Evolutionary conservation across 306 rosid species (phyloP).

Genomic region (Dryas drummondii): DNA sequence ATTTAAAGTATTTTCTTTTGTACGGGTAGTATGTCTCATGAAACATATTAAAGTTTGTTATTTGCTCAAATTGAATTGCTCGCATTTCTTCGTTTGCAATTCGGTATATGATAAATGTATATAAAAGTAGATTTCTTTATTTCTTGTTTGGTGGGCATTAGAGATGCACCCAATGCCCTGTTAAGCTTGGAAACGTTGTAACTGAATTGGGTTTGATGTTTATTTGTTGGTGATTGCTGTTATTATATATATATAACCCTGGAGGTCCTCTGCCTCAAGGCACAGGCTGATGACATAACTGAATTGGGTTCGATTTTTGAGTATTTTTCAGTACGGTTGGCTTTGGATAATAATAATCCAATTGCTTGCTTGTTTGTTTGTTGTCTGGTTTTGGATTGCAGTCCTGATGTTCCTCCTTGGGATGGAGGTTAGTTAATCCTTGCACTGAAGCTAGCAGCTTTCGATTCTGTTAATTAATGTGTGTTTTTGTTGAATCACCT

Average conservation of each 20-base stretch:
- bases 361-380: conserved; percentile 34
- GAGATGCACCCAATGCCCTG: not conserved
- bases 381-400: conserved; percentile 60
- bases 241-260: conserved; percentile 2
- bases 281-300: conserved; percentile 66
- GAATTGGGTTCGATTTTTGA: not conserved
- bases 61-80: too few relatives aligned
- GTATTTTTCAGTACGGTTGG: conserved; percentile 13
- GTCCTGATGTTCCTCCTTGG: conserved; percentile 98
- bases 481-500: too few relatives aligned
- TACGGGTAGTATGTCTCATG: too few relatives aligned
- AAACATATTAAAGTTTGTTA: too few relatives aligned
- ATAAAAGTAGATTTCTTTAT: too few relatives aligned
- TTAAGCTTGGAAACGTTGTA: not conserved
- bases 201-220: not conserved
- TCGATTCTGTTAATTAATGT: not conserved
- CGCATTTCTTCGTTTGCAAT: too few relatives aligned
- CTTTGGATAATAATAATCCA: conserved; percentile 27
- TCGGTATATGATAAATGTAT: too few relatives aligned
- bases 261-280: conserved; percentile 91
- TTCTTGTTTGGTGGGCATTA: too few relatives aligned
- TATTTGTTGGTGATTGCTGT: conserved; percentile 8
- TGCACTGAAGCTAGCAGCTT: conserved; percentile 9
- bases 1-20: too few relatives aligned
- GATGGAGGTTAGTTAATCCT: conserved; percentile 76